Conservation (phyloP, 2,329 filamentous ascomycete genomes). For the Tympanopsis confertula region DNA sequence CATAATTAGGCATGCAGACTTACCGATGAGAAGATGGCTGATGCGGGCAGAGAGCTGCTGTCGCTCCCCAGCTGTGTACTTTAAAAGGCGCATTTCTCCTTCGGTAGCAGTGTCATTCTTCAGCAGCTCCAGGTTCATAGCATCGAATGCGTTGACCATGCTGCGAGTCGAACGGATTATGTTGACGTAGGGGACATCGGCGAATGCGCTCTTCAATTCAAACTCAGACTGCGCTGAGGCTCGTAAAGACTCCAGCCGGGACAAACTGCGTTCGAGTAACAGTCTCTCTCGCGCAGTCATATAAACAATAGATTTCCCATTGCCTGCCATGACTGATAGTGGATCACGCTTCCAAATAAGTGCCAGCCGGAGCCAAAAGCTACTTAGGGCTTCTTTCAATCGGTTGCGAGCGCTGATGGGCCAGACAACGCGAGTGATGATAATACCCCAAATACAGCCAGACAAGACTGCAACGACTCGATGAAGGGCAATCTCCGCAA, state of each 20-base stretch:
- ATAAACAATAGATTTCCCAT: constrained; percentile 48
- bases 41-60: constrained; percentile 75
- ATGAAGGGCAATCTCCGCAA: constrained; percentile 78
- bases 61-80: constrained; percentile 69
- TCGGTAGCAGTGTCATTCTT: constrained; percentile 66
- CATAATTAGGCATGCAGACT: neutral
- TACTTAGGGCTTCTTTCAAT: constrained; percentile 75
- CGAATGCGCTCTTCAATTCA: constrained; percentile 78
- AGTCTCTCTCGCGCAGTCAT: constrained; percentile 82
- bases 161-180: constrained; percentile 72
- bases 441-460: constrained; percentile 83
- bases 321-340: constrained; percentile 58
- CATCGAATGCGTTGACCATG: constrained; percentile 87
- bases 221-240: constrained; percentile 72
- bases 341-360: constrained; percentile 94
- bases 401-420: constrained; percentile 82
- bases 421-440: constrained; percentile 83
- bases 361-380: constrained; percentile 90
- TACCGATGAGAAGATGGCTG: constrained; percentile 67
- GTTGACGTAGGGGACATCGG: constrained; percentile 56
- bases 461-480: constrained; percentile 75
- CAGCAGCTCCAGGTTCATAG: constrained; percentile 85
- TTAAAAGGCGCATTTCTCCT: constrained; percentile 71
- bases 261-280: constrained; percentile 70
- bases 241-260: constrained; percentile 63